These are phyloP conservation scores for Cladosporium sp. DNA, from an alignment of 2,329 filamentous ascomycete species.

Conservation along the genomic window DNA sequence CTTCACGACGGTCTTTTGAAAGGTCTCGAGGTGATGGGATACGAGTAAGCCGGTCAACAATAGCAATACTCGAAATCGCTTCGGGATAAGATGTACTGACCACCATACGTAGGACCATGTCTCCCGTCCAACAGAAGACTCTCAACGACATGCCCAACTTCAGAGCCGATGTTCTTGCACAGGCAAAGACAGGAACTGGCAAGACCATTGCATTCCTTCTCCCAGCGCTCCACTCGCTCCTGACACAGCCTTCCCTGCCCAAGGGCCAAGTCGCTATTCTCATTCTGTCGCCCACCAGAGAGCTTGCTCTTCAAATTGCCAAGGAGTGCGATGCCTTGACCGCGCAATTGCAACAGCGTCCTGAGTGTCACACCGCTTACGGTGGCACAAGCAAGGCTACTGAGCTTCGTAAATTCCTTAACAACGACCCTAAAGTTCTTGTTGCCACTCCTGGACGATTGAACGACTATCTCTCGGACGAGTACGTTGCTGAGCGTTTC, in stretches of 20 bases:
- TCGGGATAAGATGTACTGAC: not conserved
- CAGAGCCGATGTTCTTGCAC: conserved; percentile 55
- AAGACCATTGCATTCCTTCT: conserved; percentile 93
- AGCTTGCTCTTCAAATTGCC: conserved; percentile 63
- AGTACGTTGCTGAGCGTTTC: conserved; percentile 49
- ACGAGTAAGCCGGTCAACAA: conserved; percentile 21
- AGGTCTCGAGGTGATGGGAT: conserved; percentile 25
- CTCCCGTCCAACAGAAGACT: conserved; percentile 56
- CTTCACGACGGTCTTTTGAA: conserved; percentile 26
- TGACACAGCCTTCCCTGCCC: conserved; percentile 69
- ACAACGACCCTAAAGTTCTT: conserved; percentile 78
- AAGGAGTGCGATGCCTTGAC: conserved; percentile 80
- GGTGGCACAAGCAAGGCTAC: conserved; percentile 77
- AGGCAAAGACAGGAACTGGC: conserved; percentile 85
- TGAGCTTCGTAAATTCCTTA: conserved; percentile 69
- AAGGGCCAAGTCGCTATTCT: conserved; percentile 84
- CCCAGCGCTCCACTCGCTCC: conserved; percentile 81
- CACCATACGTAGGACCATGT: conserved; percentile 44
- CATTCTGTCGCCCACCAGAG: conserved; percentile 76
- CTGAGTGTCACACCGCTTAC: conserved; percentile 66
- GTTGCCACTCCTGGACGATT: conserved; percentile 87
- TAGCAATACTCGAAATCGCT: not conserved
- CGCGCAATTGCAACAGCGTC: conserved; percentile 79
- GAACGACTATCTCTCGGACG: conserved; percentile 76
- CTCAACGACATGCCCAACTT: conserved; percentile 52